These are phyloP conservation scores for Alternaria metachromatica DNA, from an alignment of 2,329 filamentous ascomycete genomes.

Conservation along the genomic window DNA sequence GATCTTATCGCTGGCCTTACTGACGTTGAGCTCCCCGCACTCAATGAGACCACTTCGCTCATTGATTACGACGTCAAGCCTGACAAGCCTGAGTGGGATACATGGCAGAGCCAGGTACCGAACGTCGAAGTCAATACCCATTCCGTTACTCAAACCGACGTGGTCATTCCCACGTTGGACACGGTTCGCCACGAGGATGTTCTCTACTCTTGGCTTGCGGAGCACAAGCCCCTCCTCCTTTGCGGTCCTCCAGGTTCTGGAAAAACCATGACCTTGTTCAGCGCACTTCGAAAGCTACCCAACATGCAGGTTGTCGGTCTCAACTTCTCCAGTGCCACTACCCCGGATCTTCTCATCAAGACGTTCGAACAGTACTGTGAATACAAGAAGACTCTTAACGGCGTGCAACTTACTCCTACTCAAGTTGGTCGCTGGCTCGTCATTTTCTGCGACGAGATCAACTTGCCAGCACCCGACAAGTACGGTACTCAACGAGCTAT, in stretches of 20 bases:
- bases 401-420: slow-evolving; percentile 91
- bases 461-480: slow-evolving; percentile 94
- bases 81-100: slow-evolving; percentile 85
- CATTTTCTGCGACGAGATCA: slow-evolving; percentile 99
- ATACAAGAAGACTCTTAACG: slow-evolving; percentile 98
- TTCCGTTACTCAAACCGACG: slow-evolving; percentile 95
- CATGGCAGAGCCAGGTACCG: slow-evolving; percentile 95
- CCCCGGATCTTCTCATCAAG: slow-evolving; percentile 96
- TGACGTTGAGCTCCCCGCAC: slow-evolving; percentile 81
- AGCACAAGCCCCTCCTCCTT: slow-evolving; percentile 95
- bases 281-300: slow-evolving; percentile 91
- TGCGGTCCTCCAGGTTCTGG: slow-evolving; percentile 97
- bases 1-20: slow-evolving; percentile 82
- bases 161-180: slow-evolving; percentile 96
- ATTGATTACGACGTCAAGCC: slow-evolving; percentile 95
- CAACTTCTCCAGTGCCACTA: slow-evolving; percentile 99
- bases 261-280: slow-evolving; percentile 99
- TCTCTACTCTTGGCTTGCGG: slow-evolving; percentile 98
- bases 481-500: slow-evolving; percentile 98
- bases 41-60: slow-evolving; percentile 80
- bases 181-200: slow-evolving; percentile 98
- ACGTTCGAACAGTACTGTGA: slow-evolving; percentile 99
- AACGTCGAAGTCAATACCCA: slow-evolving; percentile 97
- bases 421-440: slow-evolving; percentile 98
- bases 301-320: slow-evolving; percentile 99